Evolutionary conservation across 495 filamentous ascomycete species (phyloP).

Genomic region (Aspergillus ellipticus): DNA sequence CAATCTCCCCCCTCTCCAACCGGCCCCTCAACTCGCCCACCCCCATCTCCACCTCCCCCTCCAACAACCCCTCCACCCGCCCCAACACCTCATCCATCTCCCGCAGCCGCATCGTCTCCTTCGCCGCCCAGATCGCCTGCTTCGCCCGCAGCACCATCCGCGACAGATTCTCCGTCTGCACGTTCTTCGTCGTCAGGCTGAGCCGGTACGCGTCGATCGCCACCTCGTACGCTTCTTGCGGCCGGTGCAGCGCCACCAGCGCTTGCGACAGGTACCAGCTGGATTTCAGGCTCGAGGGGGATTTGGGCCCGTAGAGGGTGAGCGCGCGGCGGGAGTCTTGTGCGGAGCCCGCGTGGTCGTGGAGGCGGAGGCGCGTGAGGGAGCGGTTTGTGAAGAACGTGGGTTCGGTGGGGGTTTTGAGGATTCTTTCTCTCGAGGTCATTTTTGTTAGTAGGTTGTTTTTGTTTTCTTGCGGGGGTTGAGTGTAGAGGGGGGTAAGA

Average conservation of each 20-base stretch:
- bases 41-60: slow-evolving; percentile 52
- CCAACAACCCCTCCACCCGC: slow-evolving; percentile 47
- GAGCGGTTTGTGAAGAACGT: slow-evolving; percentile 79
- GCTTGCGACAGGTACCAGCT: slow-evolving; percentile 81
- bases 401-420: slow-evolving; percentile 44
- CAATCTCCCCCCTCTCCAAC: slow-evolving; percentile 43
- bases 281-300: slow-evolving; percentile 64
- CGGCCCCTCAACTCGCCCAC: slow-evolving; percentile 45
- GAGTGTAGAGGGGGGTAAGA: too few species aligned
- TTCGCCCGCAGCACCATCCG: slow-evolving; percentile 70
- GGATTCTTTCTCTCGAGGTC: slow-evolving; percentile 30
- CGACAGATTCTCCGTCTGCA: slow-evolving; percentile 62
- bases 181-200: slow-evolving; percentile 57
- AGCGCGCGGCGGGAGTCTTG: slow-evolving; percentile 75
- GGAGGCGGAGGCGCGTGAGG: slow-evolving; percentile 73
- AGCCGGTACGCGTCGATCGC: slow-evolving; percentile 71
- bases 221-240: slow-evolving; percentile 67
- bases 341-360: slow-evolving; percentile 69
- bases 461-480: neutral
- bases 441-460: neutral
- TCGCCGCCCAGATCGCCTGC: slow-evolving; percentile 56
- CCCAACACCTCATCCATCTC: slow-evolving; percentile 45
- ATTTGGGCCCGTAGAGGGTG: slow-evolving; percentile 52
- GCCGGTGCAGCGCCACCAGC: slow-evolving; percentile 68
- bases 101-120: slow-evolving; percentile 45